Conservation (phyloP, 108 stramenopile genomes). For the Stephanodiscus triporus region DNA sequence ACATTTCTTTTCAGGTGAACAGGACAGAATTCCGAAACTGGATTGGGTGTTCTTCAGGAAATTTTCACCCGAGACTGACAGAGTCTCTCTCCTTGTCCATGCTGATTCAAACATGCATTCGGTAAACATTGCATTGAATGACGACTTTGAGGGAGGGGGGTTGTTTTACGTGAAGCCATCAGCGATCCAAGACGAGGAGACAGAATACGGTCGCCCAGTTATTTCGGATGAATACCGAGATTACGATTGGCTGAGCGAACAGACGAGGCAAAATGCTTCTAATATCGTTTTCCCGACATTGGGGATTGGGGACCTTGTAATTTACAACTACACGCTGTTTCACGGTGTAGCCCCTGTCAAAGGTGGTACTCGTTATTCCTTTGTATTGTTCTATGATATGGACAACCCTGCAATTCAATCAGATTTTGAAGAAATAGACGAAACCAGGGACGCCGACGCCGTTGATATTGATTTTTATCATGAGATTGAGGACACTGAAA, state of each 20-base stretch:
- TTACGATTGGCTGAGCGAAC: constrained; percentile 13
- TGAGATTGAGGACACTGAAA: constrained; percentile 16
- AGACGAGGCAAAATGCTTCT: constrained; percentile 27
- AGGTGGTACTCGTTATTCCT: constrained; percentile 25
- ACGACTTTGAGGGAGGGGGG: constrained; percentile 42
- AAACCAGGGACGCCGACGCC: no score
- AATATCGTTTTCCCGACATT: constrained; percentile 32
- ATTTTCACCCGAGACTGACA: constrained; percentile 20
- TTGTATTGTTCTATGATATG: constrained; percentile 26
- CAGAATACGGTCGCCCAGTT: not conserved
- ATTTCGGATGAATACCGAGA: not conserved
- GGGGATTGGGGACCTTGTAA: constrained; percentile 22
- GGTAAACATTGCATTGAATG: constrained; percentile 45
- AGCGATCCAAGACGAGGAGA: constrained; percentile 3
- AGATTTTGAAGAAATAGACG: not conserved
- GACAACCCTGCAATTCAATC: constrained; percentile 21
- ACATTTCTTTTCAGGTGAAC: constrained; percentile 7
- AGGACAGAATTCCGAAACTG: constrained; percentile 11
- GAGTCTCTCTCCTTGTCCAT: constrained; percentile 31
- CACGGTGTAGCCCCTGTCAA: constrained; percentile 39
- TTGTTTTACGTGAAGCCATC: constrained; percentile 37
- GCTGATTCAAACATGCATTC: constrained; percentile 43
- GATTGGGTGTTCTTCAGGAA: constrained; percentile 47
- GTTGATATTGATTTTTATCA: constrained; percentile 28
- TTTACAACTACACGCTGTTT: constrained; percentile 40